phyloP scores from a whole-genome alignment of 2,329 filamentous ascomycete species.

The Dactylellina leptospora region DNA sequence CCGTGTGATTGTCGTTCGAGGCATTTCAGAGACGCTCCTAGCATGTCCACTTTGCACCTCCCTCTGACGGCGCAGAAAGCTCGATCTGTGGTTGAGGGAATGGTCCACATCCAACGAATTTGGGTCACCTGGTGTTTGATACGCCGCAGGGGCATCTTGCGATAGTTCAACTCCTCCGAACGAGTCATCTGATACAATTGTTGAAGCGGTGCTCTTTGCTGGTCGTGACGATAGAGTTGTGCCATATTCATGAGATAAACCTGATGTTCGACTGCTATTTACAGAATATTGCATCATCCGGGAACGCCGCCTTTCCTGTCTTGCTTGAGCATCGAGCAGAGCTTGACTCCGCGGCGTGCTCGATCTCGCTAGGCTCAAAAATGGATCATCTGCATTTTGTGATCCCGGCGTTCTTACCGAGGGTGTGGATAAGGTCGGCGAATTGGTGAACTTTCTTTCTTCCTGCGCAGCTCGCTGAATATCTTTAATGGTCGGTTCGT shows the following conservation, averaged over 20 bases:
- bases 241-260: constrained; percentile 53
- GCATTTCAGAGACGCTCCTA: constrained; percentile 45
- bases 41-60: constrained; percentile 42
- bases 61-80: constrained; percentile 40
- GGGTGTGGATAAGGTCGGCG: constrained; percentile 25
- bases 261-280: constrained; percentile 51
- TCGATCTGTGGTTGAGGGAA: constrained; percentile 31
- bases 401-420: constrained; percentile 30
- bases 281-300: constrained; percentile 53
- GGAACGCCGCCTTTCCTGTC: constrained; percentile 44
- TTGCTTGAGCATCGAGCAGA: constrained; percentile 44
- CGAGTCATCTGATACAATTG: constrained; percentile 48
- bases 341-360: constrained; percentile 54
- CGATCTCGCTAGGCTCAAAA: constrained; percentile 56
- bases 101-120: constrained; percentile 34
- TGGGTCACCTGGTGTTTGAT: constrained; percentile 38
- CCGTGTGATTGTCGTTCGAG: constrained; percentile 49
- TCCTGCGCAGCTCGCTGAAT: constrained; percentile 35
- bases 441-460: constrained; percentile 28
- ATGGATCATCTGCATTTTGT: constrained; percentile 55
- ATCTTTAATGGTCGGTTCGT: constrained; percentile 52
- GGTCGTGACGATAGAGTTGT: constrained; percentile 16
- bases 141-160: constrained; percentile 25
- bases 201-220: constrained; percentile 36
- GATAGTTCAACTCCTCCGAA: constrained; percentile 41